Base-by-base conservation (phyloP, 148 eudicot genomes). In the Beta vulgaris region DNA sequence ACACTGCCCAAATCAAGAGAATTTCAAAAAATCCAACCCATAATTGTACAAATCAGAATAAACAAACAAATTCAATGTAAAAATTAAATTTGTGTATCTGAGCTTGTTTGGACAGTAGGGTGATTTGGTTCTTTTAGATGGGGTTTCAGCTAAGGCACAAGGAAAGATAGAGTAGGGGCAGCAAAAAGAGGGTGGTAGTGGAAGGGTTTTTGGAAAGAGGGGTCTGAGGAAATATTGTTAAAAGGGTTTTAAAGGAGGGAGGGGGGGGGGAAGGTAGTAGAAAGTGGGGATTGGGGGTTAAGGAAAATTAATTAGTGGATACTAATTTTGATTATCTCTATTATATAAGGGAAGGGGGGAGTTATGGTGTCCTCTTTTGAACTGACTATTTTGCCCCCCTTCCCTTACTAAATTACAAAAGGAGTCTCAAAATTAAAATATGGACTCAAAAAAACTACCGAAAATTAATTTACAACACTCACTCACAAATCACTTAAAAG, bases 1-100 rank as follows among this genome's bases (percentile, higher is more conserved):
- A 42, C 78, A 74, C 82, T 80, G 78, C 75, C 78, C 73, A 63
- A 72, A 76, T 65, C 66, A 68, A 64, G 71, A 55, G 55, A 53
- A 39, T 48, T 6, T 10, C 69, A 63, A 25, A n/a, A 37, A 19
- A 54, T 3, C 32, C 14, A 59, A 25, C 10, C 21, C n/a, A 4
- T 1, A 49, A 59, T 15, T 26, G 23, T 13, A 36, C 37, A 75
- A 65, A 34, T 64, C 12, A n/a, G 29, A 48, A 65, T 25, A 64
- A 72, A 73, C 9, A 68, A 18, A 48, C 61, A 68, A 39, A 28
- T 44, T n/a, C n/a, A 31, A 21, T 66, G 69, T 61, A 54, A 74
- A 37, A 10, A 4, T 49, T 32, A 37, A 10, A 4, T 49, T 32
- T 37, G 32, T 5, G 11, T 31, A 16, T 68, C 34, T 19, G 65